Conservation (phyloP, 202 grass and related monocot species). For the Dendrocalamus latiflorus region DNA sequence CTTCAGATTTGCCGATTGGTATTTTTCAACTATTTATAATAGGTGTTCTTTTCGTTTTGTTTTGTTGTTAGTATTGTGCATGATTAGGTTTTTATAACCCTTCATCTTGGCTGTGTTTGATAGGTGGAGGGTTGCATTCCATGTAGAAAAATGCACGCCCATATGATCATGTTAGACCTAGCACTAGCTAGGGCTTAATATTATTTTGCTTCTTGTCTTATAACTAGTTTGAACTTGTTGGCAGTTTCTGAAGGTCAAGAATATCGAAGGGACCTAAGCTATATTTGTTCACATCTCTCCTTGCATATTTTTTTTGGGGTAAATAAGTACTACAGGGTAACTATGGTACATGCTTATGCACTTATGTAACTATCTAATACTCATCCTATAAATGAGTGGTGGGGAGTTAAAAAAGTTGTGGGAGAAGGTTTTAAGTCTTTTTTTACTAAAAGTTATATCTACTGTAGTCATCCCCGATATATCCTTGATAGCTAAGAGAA, state of each 20-base stretch:
- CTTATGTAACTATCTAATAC: neutral
- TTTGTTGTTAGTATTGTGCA: conserved; percentile 27
- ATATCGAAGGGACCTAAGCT: neutral
- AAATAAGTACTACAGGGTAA: neutral
- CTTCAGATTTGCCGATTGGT: conserved; percentile 17
- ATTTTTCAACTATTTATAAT: neutral
- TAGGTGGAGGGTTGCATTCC: conserved; percentile 33
- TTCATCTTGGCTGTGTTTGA: conserved; percentile 21
- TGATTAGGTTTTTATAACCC: conserved; percentile 34
- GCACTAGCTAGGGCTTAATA: conserved; percentile 6
- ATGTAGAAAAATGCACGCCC: conserved; percentile 30
- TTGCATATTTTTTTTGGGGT: neutral
- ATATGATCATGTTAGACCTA: conserved; percentile 47
- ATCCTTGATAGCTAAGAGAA: neutral
- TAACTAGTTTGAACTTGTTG: conserved; percentile 16
- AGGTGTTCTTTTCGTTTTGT: conserved; percentile 30
- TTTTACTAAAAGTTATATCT: neutral
- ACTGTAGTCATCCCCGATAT: neutral
- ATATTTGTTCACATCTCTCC: neutral
- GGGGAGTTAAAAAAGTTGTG: neutral
- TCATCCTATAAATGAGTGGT: neutral
- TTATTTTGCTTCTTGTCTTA: conserved; percentile 28
- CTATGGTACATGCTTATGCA: neutral
- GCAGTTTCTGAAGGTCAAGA: neutral
- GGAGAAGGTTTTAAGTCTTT: neutral